phyloP scores from a whole-genome alignment of 441 rosid species.

The Syzygium malaccense region DNA sequence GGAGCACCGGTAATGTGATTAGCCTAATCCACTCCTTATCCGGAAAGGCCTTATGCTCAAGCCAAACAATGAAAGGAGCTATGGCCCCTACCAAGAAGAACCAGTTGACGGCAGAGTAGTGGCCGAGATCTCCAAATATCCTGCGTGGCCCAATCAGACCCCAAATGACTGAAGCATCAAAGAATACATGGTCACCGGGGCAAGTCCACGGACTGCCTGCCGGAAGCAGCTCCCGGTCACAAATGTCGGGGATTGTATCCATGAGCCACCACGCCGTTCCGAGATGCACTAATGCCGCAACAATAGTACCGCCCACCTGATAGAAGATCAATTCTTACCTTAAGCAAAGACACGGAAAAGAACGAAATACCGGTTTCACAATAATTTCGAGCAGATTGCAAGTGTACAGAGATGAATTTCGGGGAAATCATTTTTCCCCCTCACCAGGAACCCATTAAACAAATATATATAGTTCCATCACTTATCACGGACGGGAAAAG shows the following conservation, averaged over 20 bases:
- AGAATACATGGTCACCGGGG: constrained; percentile 37
- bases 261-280: constrained; percentile 40
- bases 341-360: not conserved
- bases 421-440: not conserved
- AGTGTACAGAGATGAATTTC: not conserved
- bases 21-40: constrained; percentile 29
- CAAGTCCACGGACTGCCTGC: constrained; percentile 37
- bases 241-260: constrained; percentile 28
- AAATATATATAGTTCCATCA: not conserved
- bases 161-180: constrained; percentile 41
- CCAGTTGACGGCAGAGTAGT: constrained; percentile 33
- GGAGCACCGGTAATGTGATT: constrained; percentile 28
- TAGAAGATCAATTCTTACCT: not conserved
- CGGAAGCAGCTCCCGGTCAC: constrained; percentile 30
- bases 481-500: not conserved
- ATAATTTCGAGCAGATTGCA: not conserved
- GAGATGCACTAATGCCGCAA: constrained; percentile 27
- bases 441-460: not conserved
- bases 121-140: constrained; percentile 34
- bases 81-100: constrained; percentile 30
- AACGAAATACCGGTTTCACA: not conserved
- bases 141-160: constrained; percentile 34
- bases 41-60: constrained; percentile 27
- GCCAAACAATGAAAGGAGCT: constrained; percentile 30
- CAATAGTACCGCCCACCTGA: constrained; percentile 29